These are phyloP conservation scores for Pythium periplocum DNA, from an alignment of 352 stramenopile genomes.

Conservation along the genomic window DNA sequence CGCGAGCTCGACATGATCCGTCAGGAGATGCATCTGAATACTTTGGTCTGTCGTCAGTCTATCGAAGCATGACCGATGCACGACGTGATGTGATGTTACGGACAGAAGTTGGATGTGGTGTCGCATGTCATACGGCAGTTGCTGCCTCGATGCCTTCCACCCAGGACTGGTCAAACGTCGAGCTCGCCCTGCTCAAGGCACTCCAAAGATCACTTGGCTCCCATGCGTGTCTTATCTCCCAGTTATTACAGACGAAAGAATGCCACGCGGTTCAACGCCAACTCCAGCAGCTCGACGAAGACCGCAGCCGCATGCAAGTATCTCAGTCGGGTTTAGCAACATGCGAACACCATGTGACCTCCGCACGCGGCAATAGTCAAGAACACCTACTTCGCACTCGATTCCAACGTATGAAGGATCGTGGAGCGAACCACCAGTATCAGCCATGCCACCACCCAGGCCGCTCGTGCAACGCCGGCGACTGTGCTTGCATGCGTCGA, in stretches of 20 bases:
- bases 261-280: constrained; percentile 34
- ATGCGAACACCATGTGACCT: background rate
- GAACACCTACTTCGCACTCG: constrained; percentile 69
- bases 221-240: constrained; percentile 36
- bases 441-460: constrained; percentile 57
- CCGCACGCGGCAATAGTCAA: constrained; percentile 46
- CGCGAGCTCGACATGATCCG: no score
- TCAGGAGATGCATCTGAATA: background rate
- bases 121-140: background rate
- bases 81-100: constrained; percentile 14
- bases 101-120: background rate
- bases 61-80: background rate
- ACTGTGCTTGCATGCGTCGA: constrained; percentile 74
- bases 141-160: no score
- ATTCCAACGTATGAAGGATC: constrained; percentile 77
- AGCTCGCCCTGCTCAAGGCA: constrained; percentile 41
- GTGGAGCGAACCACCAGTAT: constrained; percentile 70
- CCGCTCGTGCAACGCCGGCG: constrained; percentile 46
- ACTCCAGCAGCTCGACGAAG: background rate
- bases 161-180: constrained; percentile 27
- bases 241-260: constrained; percentile 32
- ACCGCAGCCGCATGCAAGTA: background rate
- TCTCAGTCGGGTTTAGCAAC: no score
- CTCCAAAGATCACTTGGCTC: constrained; percentile 28
- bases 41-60: background rate